Base-by-base conservation (phyloP, 306 rosid species). In the Quercus ilex region DNA sequence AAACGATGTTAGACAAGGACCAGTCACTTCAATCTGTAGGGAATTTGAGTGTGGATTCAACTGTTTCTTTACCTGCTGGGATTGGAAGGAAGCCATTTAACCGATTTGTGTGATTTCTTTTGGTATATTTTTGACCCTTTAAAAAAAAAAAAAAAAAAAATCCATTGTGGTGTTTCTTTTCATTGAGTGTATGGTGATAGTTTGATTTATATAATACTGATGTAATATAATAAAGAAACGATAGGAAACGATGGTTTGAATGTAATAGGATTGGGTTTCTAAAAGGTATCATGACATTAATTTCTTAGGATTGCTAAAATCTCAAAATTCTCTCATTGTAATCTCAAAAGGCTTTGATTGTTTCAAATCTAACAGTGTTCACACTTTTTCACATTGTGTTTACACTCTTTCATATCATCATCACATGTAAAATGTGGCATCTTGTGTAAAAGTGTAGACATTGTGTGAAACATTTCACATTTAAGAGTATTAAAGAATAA, bases 51-150 rank as follows among this genome's bases (percentile, higher is more conserved):
- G 92, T 96, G 89, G 97, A 93, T 86, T 96, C 99, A 43, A 85
- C 96, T 0, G 85, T 85, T 52, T 96, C 98, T 25, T 77, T 96
- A 90, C 99, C 99, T 1, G 90, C 85, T 5, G 92, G 90, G 31
- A 88, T 90, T 60, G 97, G 93, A 77, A 90, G 97, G 83, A 93
- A 84, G 90, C 99, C 99, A 56, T 96, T 96, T 91, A 91, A 91
- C 85, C 83, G 99, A 96, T 93, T 93, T 88, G 99, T 90, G 98
- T 96, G 99, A 96, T 89, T 86, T 77, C 19, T 83, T 58, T 75
- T 77, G 56, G 69, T 77, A 14, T 83, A 71, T 80, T 84, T 85
- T 79, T 85, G 73, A 86, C 82, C 90, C 1, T 41, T 1, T 1
- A 5, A 35, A 35, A 35, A 38, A 38, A 41, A 41, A 35, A 35